Evolutionary conservation across 2,329 filamentous ascomycete genomes (phyloP), one percentile per base, ranked within the genome.

Genomic region (Sclerotinia glacialis): DNA sequence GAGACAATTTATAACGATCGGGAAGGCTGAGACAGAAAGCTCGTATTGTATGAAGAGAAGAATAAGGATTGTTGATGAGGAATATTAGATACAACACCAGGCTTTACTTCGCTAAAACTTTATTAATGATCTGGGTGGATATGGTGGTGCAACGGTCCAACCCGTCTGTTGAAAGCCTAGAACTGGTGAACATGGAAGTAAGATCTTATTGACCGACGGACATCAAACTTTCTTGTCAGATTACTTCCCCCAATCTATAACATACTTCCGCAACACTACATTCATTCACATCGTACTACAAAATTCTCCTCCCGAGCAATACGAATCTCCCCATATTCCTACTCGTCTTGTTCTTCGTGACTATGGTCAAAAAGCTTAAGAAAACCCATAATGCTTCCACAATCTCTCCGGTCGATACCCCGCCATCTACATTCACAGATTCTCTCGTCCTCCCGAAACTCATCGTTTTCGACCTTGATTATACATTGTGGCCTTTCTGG

Each of bases 401-500:
- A 14, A 67, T 68, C 28, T 14, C 63, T 23, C 40, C 66, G 28
- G 53, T 52, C 26, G 67, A 66, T 49, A 68, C 69, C 44, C 69
- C 72, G 23, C 74, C 73, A 65, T 69, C 71, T 5, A 72, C 69
- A 7, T 71, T 75, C n/a, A 60, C 69, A 37, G 73, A 76, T 65
- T 72, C 67, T 5, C 68, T 73, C 42, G 61, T 84, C 50, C 73
- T 76, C 21, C 74, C 74, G 2, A 75, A 89, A 69, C 84, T 97
- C 72, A 85, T 98, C 73, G 91, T 95, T 70, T 97, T 98, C 80
- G 95, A 98, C 78, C 86, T 98, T 69, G 94, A 98, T 83, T 98
- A 97, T 83, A 98, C 95, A 0, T 83, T 98, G n/a, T 98, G 94
- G 95, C 93, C 93, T 5, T 97, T 97, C 80, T 98, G 94, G 94